phyloP scores from a whole-genome alignment of 495 filamentous ascomycete genomes.

The Penicillium steckii region DNA sequence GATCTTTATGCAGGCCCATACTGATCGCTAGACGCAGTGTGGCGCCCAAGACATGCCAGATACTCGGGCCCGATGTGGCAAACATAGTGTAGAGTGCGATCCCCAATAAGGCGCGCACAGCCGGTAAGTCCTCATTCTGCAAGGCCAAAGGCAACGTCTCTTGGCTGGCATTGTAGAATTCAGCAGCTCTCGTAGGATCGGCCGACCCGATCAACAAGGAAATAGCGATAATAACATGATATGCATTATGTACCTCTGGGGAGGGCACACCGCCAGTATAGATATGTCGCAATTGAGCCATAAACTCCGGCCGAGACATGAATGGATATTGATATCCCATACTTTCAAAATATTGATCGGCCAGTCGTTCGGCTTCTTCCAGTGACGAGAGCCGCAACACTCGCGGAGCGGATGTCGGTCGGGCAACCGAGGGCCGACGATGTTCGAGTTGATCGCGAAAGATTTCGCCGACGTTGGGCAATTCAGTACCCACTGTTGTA shows the following conservation, averaged over 20 bases:
- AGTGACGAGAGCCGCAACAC: conserved; percentile 39
- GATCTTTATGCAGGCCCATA: conserved; percentile 48
- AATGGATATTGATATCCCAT: conserved; percentile 49
- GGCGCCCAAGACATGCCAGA: conserved; percentile 53
- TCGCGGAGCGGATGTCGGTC: conserved; percentile 35
- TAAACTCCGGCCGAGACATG: conserved; percentile 38
- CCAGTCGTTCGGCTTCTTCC: conserved; percentile 39
- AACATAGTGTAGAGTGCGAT: conserved; percentile 52
- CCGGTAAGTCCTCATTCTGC: conserved; percentile 44
- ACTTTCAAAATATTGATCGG: conserved; percentile 42
- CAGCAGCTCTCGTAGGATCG: conserved; percentile 32
- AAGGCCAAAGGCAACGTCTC: conserved; percentile 38
- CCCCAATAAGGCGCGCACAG: conserved; percentile 47
- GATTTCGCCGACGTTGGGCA: conserved; percentile 47
- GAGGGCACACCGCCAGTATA: conserved; percentile 36
- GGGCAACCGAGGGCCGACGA: conserved; percentile 38
- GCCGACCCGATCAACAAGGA: conserved; percentile 38
- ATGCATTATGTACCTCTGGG: conserved; percentile 38
- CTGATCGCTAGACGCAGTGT: conserved; percentile 48
- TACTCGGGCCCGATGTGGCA: conserved; percentile 47
- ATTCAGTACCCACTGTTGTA: conserved; percentile 29
- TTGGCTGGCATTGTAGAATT: conserved; percentile 43
- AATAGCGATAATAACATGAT: conserved; percentile 45
- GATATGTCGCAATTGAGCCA: conserved; percentile 36
- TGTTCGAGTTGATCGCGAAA: conserved; percentile 47